phyloP scores from a whole-genome alignment of 257 asterid species.

The Jasminum sambac region DNA sequence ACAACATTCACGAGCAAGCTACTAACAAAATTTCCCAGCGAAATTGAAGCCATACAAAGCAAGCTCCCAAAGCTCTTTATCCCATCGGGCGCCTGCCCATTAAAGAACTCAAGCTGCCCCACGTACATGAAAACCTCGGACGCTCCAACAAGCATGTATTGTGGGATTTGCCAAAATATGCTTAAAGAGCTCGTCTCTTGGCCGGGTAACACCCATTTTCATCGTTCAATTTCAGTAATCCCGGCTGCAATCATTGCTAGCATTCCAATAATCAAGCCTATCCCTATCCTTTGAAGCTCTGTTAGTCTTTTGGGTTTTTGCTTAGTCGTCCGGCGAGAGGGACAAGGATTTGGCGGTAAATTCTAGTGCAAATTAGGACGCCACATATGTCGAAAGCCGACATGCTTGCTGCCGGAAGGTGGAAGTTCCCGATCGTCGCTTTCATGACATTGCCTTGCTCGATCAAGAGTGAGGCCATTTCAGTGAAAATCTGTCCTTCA shows the following conservation, averaged over 20 bases:
- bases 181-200: constrained; percentile 43
- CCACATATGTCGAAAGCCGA: constrained; percentile 71
- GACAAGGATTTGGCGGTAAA: constrained; percentile 50
- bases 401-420: constrained; percentile 83
- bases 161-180: constrained; percentile 77
- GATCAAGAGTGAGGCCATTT: constrained; percentile 79
- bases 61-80: constrained; percentile 80
- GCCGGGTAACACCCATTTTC: constrained; percentile 34
- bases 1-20: constrained; percentile 63
- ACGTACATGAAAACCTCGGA: constrained; percentile 88
- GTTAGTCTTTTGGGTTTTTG: constrained; percentile 52
- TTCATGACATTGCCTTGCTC: constrained; percentile 78
- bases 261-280: constrained; percentile 65
- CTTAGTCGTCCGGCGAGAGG: constrained; percentile 48
- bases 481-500: constrained; percentile 74
- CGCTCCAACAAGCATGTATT: constrained; percentile 69
- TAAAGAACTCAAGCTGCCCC: constrained; percentile 74
- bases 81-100: constrained; percentile 81
- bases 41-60: constrained; percentile 77
- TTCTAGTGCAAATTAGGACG: constrained; percentile 59
- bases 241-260: constrained; percentile 75
- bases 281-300: constrained; percentile 87
- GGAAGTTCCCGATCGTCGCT: constrained; percentile 40
- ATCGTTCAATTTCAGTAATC: constrained; percentile 42
- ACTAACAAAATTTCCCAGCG: constrained; percentile 70